Evolutionary conservation across 1,139 yeast species (phyloP).

Genomic region (Sugiyamaella neomexicana): DNA sequence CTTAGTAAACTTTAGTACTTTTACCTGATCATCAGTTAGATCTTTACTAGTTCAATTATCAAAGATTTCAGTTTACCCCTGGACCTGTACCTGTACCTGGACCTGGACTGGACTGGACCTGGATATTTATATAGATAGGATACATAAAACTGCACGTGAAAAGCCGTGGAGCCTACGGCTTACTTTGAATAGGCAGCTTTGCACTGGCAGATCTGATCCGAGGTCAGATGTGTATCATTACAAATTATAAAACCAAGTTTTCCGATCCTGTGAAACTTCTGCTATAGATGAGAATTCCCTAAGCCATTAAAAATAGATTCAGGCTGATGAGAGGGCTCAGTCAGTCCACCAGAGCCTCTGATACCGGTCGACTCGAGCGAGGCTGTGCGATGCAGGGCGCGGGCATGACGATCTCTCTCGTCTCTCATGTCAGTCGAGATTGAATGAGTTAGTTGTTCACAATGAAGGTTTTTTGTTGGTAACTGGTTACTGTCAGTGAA

Average conservation of each 20-base stretch:
- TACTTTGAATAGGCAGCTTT: no score
- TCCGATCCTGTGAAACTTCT: no score
- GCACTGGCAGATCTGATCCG: not conserved
- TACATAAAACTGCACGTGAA: conserved; percentile 6
- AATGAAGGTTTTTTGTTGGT: no score
- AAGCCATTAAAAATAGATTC: not conserved
- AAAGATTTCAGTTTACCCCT: no score
- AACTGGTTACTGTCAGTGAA: not conserved
- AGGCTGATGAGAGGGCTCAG: not conserved
- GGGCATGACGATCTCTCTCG: not conserved
- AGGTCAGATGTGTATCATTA: not conserved
- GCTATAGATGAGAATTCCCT: no score
- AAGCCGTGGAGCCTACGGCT: not conserved
- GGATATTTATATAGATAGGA: not conserved
- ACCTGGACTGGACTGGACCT: not conserved
- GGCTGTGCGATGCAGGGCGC: conserved; percentile 12
- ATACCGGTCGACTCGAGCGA: not conserved
- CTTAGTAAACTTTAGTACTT: not conserved
- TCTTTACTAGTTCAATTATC: no score
- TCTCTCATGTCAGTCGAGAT: not conserved
- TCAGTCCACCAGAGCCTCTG: not conserved
- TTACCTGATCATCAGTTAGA: no score
- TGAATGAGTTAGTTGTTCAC: no score
- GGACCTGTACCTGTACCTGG: no score
- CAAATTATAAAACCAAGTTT: no score